phyloP scores from a whole-genome alignment of 371 early-diverging fungal species.

The Circinella minor region DNA sequence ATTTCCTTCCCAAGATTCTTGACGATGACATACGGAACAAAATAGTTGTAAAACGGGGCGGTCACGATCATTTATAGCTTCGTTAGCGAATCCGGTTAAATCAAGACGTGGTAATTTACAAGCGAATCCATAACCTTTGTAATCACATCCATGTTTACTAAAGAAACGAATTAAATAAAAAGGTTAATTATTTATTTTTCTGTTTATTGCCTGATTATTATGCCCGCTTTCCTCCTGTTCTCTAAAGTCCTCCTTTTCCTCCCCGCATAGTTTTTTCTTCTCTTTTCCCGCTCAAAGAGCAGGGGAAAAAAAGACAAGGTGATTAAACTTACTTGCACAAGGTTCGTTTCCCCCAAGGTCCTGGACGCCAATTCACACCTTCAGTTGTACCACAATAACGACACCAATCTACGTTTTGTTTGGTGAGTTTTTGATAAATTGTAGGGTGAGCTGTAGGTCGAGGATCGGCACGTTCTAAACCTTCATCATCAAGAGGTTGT shows the following conservation, averaged over 20 bases:
- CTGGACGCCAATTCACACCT: slow-evolving; percentile 92
- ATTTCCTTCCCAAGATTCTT: slow-evolving; percentile 69
- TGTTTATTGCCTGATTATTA: background rate
- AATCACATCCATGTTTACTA: slow-evolving; percentile 93
- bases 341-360: slow-evolving; percentile 94
- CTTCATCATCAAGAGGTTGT: slow-evolving; percentile 5
- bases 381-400: slow-evolving; percentile 94
- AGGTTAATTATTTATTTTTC: background rate
- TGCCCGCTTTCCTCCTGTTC: background rate
- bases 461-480: slow-evolving; percentile 15
- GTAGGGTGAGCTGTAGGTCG: slow-evolving; percentile 44
- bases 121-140: slow-evolving; percentile 92
- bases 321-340: slow-evolving; percentile 78
- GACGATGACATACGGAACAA: slow-evolving; percentile 80
- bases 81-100: slow-evolving; percentile 75
- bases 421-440: slow-evolving; percentile 69
- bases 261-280: too few species aligned
- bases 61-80: slow-evolving; percentile 75
- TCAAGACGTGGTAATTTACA: slow-evolving; percentile 88
- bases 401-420: slow-evolving; percentile 84
- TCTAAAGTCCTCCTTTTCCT: too few species aligned
- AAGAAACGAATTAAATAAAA: slow-evolving; percentile 8
- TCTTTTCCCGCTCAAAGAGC: too few species aligned
- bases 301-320: background rate
- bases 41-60: slow-evolving; percentile 89